Conservation (phyloP, 2,329 filamentous ascomycete genomes). For the Clonostachys solani region DNA sequence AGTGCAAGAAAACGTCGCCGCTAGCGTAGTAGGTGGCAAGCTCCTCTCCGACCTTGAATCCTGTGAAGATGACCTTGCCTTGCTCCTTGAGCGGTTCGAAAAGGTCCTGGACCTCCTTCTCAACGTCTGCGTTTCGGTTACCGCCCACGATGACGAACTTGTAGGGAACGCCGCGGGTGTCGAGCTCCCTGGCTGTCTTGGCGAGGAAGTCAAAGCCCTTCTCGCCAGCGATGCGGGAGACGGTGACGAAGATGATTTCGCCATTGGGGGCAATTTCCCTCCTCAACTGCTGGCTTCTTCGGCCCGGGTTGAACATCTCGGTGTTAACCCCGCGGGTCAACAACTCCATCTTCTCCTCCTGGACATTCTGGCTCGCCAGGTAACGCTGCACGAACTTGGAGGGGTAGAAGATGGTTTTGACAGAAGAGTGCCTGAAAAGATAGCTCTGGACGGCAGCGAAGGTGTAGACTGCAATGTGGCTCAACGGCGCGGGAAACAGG, state of each 20-base stretch:
- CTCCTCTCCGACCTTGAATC: constrained; percentile 56
- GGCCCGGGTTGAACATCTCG: constrained; percentile 51
- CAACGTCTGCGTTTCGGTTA: constrained; percentile 60
- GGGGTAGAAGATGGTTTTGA: constrained; percentile 67
- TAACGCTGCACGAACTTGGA: constrained; percentile 60
- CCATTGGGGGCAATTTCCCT: constrained; percentile 52
- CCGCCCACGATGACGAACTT: constrained; percentile 65
- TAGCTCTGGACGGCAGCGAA: constrained; percentile 62
- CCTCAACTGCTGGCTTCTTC: constrained; percentile 46
- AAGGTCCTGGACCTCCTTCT: constrained; percentile 54
- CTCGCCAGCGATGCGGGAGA: constrained; percentile 64
- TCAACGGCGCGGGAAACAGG: constrained; percentile 61
- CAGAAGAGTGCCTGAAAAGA: constrained; percentile 56
- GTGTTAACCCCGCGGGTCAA: constrained; percentile 64
- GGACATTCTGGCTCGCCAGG: constrained; percentile 52
- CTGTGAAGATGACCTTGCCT: constrained; percentile 60
- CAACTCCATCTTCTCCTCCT: constrained; percentile 50
- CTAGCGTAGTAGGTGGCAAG: constrained; percentile 65
- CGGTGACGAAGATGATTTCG: constrained; percentile 62
- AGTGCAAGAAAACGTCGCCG: constrained; percentile 67
- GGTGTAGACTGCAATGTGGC: constrained; percentile 55
- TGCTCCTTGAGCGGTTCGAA: constrained; percentile 44
- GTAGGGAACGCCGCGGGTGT: constrained; percentile 50
- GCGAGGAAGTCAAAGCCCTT: constrained; percentile 69
- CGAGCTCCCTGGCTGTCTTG: constrained; percentile 47